Percentiles rank a stretch among this genome's conserved stretches.
phyloP scores from a whole-genome alignment of 2,329 filamentous ascomycete genomes.

The Fusarium nisikadoi region DNA sequence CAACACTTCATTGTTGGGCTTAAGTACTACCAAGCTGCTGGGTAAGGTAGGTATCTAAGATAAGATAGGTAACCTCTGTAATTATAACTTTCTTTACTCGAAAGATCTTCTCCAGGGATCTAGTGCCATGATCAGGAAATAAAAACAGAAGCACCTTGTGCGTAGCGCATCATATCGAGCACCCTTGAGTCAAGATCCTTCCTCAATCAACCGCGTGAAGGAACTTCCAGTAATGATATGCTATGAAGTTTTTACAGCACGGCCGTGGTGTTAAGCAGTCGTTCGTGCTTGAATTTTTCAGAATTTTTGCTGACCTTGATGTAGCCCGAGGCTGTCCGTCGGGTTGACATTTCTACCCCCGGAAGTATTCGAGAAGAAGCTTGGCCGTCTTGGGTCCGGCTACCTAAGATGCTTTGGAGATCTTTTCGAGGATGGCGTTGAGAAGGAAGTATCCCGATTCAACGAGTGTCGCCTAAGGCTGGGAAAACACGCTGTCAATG shows the following conservation, averaged over 20 bases:
- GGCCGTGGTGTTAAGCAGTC: neutral
- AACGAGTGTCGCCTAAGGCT: slow-evolving; percentile 1
- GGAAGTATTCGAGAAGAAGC: slow-evolving; percentile 9
- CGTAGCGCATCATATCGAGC: neutral
- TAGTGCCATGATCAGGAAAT: neutral
- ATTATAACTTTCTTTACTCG: neutral
- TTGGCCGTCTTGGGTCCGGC: neutral
- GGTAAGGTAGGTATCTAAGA: neutral
- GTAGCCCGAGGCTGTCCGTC: slow-evolving; percentile 2
- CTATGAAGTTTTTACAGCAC: neutral
- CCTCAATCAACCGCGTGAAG: neutral
- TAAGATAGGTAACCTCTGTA: neutral
- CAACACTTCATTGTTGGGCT: neutral
- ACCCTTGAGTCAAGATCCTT: neutral
- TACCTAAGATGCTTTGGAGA: slow-evolving; percentile 7
- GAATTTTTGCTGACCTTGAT: neutral
- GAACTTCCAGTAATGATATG: neutral
- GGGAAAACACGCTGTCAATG: neutral
- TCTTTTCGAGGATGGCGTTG: slow-evolving; percentile 3
- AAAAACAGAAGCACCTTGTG: too few relatives aligned
- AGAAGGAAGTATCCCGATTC: slow-evolving; percentile 9
- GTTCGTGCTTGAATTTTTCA: neutral
- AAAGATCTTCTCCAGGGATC: neutral
- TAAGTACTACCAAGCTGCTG: neutral
- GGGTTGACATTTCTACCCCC: neutral